phyloP scores from a whole-genome alignment of 768 basidiomycete species.

The Cystoderma amianthinum region DNA sequence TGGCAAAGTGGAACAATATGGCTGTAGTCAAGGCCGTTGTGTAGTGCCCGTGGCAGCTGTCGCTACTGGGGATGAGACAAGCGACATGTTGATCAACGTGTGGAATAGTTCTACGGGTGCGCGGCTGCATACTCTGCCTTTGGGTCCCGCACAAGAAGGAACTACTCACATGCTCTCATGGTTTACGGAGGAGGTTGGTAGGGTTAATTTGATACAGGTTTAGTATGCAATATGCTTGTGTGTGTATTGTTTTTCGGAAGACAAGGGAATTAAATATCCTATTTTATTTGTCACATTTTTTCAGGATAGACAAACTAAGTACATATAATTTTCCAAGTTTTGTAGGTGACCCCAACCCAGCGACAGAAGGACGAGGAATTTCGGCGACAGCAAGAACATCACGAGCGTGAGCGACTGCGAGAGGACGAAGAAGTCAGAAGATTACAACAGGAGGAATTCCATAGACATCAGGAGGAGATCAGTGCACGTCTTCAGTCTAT shows the following conservation, averaged over 20 bases:
- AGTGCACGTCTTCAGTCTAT: too few relatives aligned
- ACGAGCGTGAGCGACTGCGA: constrained; percentile 10
- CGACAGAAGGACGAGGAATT: constrained; percentile 1
- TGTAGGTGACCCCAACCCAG: too few relatives aligned
- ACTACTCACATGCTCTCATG: constrained; percentile 74
- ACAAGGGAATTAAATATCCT: too few relatives aligned
- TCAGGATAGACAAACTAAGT: too few relatives aligned
- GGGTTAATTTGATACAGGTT: too few relatives aligned
- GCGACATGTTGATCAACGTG: constrained; percentile 84
- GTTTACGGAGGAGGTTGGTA: too few relatives aligned
- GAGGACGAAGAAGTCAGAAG: constrained; percentile 9
- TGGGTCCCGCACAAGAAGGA: constrained; percentile 89
- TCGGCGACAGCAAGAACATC: constrained; percentile 14
- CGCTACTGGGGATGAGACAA: constrained; percentile 94
- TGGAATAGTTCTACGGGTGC: constrained; percentile 94
- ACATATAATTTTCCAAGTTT: too few relatives aligned
- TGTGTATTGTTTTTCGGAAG: too few relatives aligned
- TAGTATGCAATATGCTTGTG: too few relatives aligned
- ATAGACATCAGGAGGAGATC: constrained; percentile 35
- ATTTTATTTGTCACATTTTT: too few relatives aligned
- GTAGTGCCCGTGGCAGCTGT: constrained; percentile 96
- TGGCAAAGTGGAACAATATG: constrained; percentile 88
- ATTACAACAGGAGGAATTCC: constrained; percentile 32
- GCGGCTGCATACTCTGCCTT: constrained; percentile 77
- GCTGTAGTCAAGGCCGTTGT: constrained; percentile 84